Base-by-base conservation (phyloP, 1,139 yeast genomes). In the Sugiyamaella japonica region DNA sequence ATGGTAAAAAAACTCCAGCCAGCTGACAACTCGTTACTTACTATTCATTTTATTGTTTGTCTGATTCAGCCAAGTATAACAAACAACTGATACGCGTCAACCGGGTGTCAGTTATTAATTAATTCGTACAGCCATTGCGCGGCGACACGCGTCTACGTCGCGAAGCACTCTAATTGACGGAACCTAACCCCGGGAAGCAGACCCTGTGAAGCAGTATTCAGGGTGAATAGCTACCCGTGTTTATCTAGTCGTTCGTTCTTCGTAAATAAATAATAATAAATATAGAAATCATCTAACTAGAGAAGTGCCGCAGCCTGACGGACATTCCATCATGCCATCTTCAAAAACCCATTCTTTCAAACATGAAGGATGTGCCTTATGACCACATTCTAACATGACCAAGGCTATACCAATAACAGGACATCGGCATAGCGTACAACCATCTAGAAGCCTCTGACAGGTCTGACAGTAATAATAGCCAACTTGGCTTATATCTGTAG, bases 391-490 rank as follows among this genome's bases (percentile, higher is more conserved):
- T 52, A 88, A 71, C 20, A 84, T 73, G n/a, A 82, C 82, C 23
- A 87, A 81, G 9, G 85, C 79, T 53, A 87, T 74, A 0, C 96
- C 95, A 63, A 80, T 81, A 62, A 91, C 77, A 1, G 96, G 93
- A 64, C 82, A 85, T 58, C 85, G 78, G 67, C 98, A 93, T 59
- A 86, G 81, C n/a, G 85, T 77, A 69, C 98, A 93, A 42, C 83
- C 80, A 60, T 81, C 85, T 59, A 82, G 85, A 29, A 76, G 75
- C 45, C 71, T 74, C 2, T 76, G 73, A 68, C 97, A 91, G 42
- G 76, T 77, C 52, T 84, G 89, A 72, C 97, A 91, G 67, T 84
- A 88, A 96, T 97, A 90, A 63, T 79, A 85, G 0, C 95, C 96
- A 63, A 80, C 78, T 13, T 72, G 59, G 12, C 39, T 48, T 8